Conservation (phyloP, 306 rosid species). For the Erythrophleum fordii region DNA sequence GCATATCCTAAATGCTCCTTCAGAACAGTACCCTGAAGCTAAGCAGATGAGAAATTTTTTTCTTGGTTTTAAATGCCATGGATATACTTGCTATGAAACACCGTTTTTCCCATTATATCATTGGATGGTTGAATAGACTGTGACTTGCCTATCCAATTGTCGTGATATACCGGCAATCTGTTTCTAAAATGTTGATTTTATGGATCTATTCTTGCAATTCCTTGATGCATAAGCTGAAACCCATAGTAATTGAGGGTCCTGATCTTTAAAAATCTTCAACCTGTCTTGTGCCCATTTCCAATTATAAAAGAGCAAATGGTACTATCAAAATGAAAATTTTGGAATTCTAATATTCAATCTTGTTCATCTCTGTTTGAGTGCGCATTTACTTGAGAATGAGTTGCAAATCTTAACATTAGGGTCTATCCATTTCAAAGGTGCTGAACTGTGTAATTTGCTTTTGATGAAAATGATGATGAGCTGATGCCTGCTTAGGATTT, state of each 20-base stretch:
- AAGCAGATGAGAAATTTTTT: neutral
- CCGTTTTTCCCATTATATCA: conserved; percentile 12
- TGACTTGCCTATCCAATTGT: neutral
- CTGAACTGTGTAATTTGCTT: neutral
- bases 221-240: conserved; percentile 7
- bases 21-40: conserved; percentile 8
- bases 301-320: neutral
- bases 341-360: neutral
- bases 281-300: neutral
- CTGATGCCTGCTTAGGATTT: neutral
- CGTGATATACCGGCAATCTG: neutral
- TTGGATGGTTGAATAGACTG: conserved; percentile 11
- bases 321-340: neutral
- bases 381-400: neutral
- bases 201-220: neutral
- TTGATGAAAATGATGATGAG: neutral
- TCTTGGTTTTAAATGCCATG: neutral
- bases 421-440: neutral
- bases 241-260: neutral
- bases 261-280: neutral
- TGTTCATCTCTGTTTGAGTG: neutral
- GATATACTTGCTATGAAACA: too few species aligned
- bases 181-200: neutral
- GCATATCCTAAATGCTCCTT: neutral
- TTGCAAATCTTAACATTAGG: neutral